Percentiles rank a stretch among this genome's conserved stretches.
phyloP scores from a whole-genome alignment of 1,284 basidiomycete species.

The Pseudozyma thailandica region DNA sequence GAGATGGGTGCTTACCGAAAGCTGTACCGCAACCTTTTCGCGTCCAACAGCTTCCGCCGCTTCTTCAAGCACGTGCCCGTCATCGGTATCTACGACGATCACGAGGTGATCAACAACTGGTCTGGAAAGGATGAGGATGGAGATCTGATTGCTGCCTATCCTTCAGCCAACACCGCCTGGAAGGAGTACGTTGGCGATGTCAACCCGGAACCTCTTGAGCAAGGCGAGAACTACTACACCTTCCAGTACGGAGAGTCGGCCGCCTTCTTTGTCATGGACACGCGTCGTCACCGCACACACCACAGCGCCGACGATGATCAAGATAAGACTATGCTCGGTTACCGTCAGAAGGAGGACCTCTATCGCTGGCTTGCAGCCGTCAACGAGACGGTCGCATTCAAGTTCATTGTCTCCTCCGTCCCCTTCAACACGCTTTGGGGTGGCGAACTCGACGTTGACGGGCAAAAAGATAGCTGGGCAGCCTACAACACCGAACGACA shows the following conservation, averaged over 20 bases:
- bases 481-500: constrained; percentile 76
- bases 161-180: constrained; percentile 76
- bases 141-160: constrained; percentile 71
- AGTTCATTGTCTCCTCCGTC: constrained; percentile 81
- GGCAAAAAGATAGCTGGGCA: constrained; percentile 76
- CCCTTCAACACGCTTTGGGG: constrained; percentile 83
- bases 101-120: constrained; percentile 67
- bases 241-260: constrained; percentile 62
- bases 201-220: constrained; percentile 74
- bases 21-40: constrained; percentile 66
- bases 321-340: constrained; percentile 77
- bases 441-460: constrained; percentile 72
- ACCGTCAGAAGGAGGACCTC: constrained; percentile 75
- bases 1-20: constrained; percentile 55
- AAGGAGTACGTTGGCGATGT: constrained; percentile 76
- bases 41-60: constrained; percentile 60
- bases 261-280: constrained; percentile 84
- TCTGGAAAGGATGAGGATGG: constrained; percentile 73
- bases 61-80: constrained; percentile 63
- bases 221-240: constrained; percentile 74
- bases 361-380: constrained; percentile 76
- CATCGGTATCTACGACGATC: constrained; percentile 66
- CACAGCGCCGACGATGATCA: constrained; percentile 70
- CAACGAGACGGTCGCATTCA: constrained; percentile 81
- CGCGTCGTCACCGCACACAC: constrained; percentile 75